Evolutionary conservation across 2,329 filamentous ascomycete species (phyloP), one percentile per base, ranked within the genome.

Genomic region (Metarhizium robertsii): DNA sequence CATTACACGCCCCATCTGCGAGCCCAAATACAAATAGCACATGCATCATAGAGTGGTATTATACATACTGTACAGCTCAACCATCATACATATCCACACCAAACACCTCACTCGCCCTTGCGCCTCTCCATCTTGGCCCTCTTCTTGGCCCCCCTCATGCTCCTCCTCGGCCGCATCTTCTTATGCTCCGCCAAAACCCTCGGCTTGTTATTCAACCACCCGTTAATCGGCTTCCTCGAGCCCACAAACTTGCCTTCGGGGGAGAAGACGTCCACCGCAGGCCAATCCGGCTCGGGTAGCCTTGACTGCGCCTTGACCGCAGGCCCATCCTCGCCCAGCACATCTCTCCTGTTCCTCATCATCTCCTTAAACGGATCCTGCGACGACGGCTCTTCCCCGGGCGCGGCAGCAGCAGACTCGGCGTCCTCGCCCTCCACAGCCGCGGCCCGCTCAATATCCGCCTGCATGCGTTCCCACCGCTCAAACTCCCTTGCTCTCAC

Each of bases 221-320:
- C 88, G 62, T 87, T 84, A 76, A 95, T 84, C 1, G 88, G 87
- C 60, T 67, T 69, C 40, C 90, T 77, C 10, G 75, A 72, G 1
- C 79, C 86, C 34, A 97, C 76, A 62, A 88, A 94, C 63, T 83
- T 85, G n/a, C 94, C 94, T 56, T 90, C 79, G 0, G 94, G 94
- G 32, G 81, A 88, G 65, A 87, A 96, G 0, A 97, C 83, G 61
- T 97, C 92, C 6, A 99, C 80, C 10, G 84, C 76, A 0, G 90
- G 90, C 75, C 83, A 84, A 25, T 73, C 70, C 1, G 69, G 67
- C 61, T 75, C 69, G 6, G 58, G 50, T 40, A 43, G 16, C 16
- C 47, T 30, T 6, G 16, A 25, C 10, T 4, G 36, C 16, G 25
- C 52, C 47, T 43, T 52, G 46, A 50, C 45, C 14, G 57, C 49